Base-by-base conservation (phyloP, 495 filamentous ascomycete genomes). In the Immersiella caudata region DNA sequence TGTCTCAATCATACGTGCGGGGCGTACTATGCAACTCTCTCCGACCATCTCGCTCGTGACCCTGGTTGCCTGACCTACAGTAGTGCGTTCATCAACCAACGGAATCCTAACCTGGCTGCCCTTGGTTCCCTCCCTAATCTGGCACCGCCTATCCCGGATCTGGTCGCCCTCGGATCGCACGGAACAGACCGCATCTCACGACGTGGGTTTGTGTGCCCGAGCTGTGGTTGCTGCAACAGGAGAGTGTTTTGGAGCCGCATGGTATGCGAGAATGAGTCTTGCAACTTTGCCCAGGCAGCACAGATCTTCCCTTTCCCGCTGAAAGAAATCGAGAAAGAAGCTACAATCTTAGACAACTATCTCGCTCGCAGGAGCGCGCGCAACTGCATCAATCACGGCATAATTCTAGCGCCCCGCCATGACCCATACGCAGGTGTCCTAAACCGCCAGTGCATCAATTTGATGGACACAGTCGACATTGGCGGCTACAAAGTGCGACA, bases 121-220 rank as follows among this genome's bases (percentile, higher is more conserved):
- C 27, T 35, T 33, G 27, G 14, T 65, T 46, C 40, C 16, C 40
- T 46, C 16, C 40, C 40, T 2, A 2, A 12, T 18, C 40, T 46
- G 40, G 14, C 4, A 46, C 40, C 40, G 16, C 9, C 40, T 12
- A 46, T 46, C 5, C 40, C 40, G 14, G 40, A 46, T 14, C 14
- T 46, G 40, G 2, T 46, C 36, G 40, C 16, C 18, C 12, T 18
- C 4, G 62, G 62, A 0, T 20, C 49, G 0, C 73, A 75, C 26
- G 82, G 81, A 0, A 79, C 76, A 1, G 82, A 84, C 49, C 54
- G 64, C 24, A 6, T 40, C 7, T 79, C 74, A 55, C 79, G 76
- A 9, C 64, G 64, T 2, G 93, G 92, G 0, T 87, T 95, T 60
- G 88, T 91, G 0, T 97, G 93, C 68, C 88, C 87, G 0, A 64